Percentiles rank a stretch among this genome's conserved stretches.
These are phyloP conservation scores for Debaryomyces hansenii DNA, from an alignment of 805 yeast genomes.

Conservation along the genomic window DNA sequence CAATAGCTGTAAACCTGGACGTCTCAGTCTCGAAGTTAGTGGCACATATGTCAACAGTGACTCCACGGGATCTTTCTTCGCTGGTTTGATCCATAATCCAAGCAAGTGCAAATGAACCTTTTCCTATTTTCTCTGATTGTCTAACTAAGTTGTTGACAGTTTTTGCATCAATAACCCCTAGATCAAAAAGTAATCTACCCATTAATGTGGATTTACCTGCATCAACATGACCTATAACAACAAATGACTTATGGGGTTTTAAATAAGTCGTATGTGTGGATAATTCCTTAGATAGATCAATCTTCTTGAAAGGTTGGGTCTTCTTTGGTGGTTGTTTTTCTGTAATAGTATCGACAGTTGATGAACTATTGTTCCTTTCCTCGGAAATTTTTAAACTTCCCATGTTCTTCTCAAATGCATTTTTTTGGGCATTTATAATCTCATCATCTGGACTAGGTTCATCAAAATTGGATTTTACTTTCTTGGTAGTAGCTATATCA, in stretches of 20 bases:
- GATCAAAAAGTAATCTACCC: constrained; percentile 70
- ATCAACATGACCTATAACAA: constrained; percentile 84
- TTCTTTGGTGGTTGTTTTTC: constrained; percentile 15
- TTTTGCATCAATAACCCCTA: constrained; percentile 64
- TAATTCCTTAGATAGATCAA: constrained; percentile 44
- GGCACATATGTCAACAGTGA: constrained; percentile 75
- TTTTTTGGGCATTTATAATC: constrained; percentile 57
- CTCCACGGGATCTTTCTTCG: constrained; percentile 76
- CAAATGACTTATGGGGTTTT: constrained; percentile 67
- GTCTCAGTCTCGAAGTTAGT: constrained; percentile 59
- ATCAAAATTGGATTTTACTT: constrained; percentile 53
- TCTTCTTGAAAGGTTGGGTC: constrained; percentile 44
- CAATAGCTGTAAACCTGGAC: constrained; percentile 66
- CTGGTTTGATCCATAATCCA: constrained; percentile 83
- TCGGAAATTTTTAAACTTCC: constrained; percentile 24
- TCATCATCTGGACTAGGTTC: constrained; percentile 85
- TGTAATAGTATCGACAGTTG: constrained; percentile 3
- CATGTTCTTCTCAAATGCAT: constrained; percentile 36
- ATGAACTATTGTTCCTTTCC: background rate
- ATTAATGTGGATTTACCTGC: constrained; percentile 81
- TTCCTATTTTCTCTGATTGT: constrained; percentile 68
- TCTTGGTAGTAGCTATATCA: constrained; percentile 31
- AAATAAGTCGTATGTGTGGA: constrained; percentile 24
- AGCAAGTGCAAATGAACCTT: constrained; percentile 78
- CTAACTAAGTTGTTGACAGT: constrained; percentile 61